Conservation (phyloP, 805 yeast species). For the Yarrowia keelungensis region DNA sequence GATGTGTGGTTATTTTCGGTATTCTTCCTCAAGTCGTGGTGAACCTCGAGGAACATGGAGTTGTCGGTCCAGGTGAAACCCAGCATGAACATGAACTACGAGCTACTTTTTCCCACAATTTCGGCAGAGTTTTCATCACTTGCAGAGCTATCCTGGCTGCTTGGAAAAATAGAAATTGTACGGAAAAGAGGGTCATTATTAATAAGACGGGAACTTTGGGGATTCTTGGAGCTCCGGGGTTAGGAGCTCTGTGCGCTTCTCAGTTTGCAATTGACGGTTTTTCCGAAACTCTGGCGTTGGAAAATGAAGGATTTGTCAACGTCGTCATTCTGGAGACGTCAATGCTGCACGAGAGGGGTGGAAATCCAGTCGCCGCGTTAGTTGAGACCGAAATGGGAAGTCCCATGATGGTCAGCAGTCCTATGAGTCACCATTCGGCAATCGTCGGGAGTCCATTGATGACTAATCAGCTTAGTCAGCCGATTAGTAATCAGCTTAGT, state of each 20-base stretch:
- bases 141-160: conserved; percentile 3
- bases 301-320: conserved; percentile 42
- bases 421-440: background rate
- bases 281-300: conserved; percentile 47
- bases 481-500: too few relatives aligned
- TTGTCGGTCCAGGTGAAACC: conserved; percentile 15
- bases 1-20: conserved; percentile 13
- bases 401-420: background rate
- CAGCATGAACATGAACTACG: conserved; percentile 22
- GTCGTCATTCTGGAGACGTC: conserved; percentile 42
- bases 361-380: conserved; percentile 41
- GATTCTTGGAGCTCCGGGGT: conserved; percentile 47
- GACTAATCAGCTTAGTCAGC: too few relatives aligned
- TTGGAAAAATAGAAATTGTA: background rate
- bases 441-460: background rate
- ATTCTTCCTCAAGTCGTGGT: conserved; percentile 26
- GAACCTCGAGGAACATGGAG: conserved; percentile 27
- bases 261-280: conserved; percentile 50
- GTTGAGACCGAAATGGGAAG: background rate
- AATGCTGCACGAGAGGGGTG: conserved; percentile 17
- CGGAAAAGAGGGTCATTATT: conserved; percentile 27
- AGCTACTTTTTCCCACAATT: background rate
- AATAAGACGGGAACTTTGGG: conserved; percentile 44
- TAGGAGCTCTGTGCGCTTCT: conserved; percentile 47
- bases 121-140: conserved; percentile 12